Evolutionary conservation across 1,139 yeast species (phyloP).

Genomic region (Meyerozyma carpophila): DNA sequence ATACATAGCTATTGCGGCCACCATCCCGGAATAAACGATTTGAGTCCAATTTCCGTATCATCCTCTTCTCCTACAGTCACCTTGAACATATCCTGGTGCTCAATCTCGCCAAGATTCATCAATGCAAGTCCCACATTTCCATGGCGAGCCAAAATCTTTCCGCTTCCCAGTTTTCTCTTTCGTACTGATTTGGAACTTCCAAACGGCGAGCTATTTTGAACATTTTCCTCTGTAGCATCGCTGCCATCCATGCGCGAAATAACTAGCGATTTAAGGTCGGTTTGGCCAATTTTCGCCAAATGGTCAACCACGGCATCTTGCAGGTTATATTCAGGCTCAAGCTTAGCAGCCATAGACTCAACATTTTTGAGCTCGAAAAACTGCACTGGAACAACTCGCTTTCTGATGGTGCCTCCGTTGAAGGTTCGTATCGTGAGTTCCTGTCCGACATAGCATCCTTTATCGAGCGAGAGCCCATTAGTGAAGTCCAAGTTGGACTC

Average conservation of each 20-base stretch:
- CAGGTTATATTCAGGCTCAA: slow-evolving; percentile 10
- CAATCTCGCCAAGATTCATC: slow-evolving; percentile 41
- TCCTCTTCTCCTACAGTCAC: slow-evolving; percentile 19
- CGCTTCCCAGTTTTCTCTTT: slow-evolving; percentile 43
- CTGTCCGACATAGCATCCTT: slow-evolving; percentile 96
- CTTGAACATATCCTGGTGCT: slow-evolving; percentile 22
- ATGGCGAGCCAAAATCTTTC: slow-evolving; percentile 50
- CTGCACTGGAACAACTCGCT: slow-evolving; percentile 72
- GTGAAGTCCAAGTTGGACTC: slow-evolving; percentile 79
- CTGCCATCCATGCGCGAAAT: neutral
- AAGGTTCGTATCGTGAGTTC: slow-evolving; percentile 87
- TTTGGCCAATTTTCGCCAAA: slow-evolving; percentile 5
- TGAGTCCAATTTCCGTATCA: slow-evolving; percentile 27
- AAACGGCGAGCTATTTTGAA: slow-evolving; percentile 12
- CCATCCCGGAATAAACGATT: slow-evolving; percentile 57
- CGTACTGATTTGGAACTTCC: slow-evolving; percentile 19
- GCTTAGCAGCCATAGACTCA: slow-evolving; percentile 5
- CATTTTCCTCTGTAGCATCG: neutral
- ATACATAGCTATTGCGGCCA: slow-evolving; percentile 44
- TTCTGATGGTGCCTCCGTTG: slow-evolving; percentile 77
- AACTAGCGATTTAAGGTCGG: neutral
- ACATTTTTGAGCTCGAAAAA: slow-evolving; percentile 27
- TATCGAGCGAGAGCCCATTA: slow-evolving; percentile 78
- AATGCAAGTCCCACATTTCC: slow-evolving; percentile 68
- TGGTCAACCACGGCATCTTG: slow-evolving; percentile 14